These are phyloP conservation scores for Extremus antarcticus DNA, from an alignment of 495 filamentous ascomycete species.

Conservation along the genomic window DNA sequence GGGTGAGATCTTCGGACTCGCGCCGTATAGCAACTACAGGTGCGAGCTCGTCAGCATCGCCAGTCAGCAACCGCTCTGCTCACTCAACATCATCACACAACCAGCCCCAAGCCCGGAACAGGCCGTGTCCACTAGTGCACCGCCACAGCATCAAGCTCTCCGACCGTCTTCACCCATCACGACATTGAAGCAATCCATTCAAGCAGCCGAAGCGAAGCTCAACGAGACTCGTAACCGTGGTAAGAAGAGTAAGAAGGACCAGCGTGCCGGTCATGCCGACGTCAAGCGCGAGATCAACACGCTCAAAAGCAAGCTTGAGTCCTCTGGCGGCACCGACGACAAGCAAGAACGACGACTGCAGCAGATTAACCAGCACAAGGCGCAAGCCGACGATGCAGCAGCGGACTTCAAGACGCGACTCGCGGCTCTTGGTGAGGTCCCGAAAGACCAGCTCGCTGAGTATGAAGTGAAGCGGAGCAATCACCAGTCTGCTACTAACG, in stretches of 20 bases:
- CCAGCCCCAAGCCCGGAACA: conserved; percentile 57
- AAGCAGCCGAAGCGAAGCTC: conserved; percentile 65
- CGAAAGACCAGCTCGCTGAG: conserved; percentile 52
- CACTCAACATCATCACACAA: conserved; percentile 69
- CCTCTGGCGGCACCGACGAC: conserved; percentile 71
- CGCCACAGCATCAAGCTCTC: conserved; percentile 55
- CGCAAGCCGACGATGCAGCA: conserved; percentile 71
- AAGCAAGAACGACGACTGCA: conserved; percentile 67
- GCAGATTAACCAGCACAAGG: conserved; percentile 65
- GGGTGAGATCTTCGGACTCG: conserved; percentile 81
- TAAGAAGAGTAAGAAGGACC: conserved; percentile 67
- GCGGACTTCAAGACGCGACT: conserved; percentile 51
- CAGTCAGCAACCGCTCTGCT: conserved; percentile 63
- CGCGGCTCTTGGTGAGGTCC: conserved; percentile 54
- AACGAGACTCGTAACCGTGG: conserved; percentile 64
- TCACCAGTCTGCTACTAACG: conserved; percentile 54
- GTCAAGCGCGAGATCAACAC: conserved; percentile 74
- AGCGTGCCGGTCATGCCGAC: conserved; percentile 56
- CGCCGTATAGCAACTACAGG: conserved; percentile 72
- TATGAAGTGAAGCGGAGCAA: conserved; percentile 49
- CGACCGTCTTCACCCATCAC: conserved; percentile 63
- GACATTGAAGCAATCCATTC: conserved; percentile 78
- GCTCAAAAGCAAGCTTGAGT: conserved; percentile 52
- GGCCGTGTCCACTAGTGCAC: conserved; percentile 43
- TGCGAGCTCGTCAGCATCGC: conserved; percentile 72